Conservation (phyloP, 225 moss, liverwort and hornwort species). For the Straminergon stramineum region DNA sequence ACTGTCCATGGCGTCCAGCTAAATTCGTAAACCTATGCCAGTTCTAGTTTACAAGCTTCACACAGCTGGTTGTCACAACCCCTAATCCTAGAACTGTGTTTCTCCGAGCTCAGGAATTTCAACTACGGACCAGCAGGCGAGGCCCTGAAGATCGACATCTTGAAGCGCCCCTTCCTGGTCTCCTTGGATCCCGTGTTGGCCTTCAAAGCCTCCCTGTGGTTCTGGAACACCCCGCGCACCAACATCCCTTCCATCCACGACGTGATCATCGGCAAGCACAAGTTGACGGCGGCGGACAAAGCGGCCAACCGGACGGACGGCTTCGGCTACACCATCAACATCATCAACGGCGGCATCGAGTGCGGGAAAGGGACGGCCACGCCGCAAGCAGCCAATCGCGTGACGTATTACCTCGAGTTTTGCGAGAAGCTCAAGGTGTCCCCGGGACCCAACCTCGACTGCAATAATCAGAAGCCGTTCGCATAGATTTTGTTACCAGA, state of each 20-base stretch:
- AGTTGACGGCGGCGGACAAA: conserved; percentile 6
- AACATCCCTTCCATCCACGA: conserved; percentile 45
- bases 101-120: conserved; percentile 35
- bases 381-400: conserved; percentile 27
- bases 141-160: conserved; percentile 13
- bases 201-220: conserved; percentile 56
- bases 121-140: conserved; percentile 36
- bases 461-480: conserved; percentile 9
- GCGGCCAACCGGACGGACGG: conserved; percentile 21
- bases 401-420: conserved; percentile 32
- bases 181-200: conserved; percentile 40
- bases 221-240: conserved; percentile 41
- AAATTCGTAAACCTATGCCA: background rate
- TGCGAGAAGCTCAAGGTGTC: conserved; percentile 15
- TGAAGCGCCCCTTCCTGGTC: conserved; percentile 37
- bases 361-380: conserved; percentile 33
- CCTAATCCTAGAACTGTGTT: background rate
- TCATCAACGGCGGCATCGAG: conserved; percentile 57
- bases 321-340: conserved; percentile 52
- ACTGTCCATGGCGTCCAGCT: background rate
- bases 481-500: background rate
- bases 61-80: background rate
- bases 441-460: conserved; percentile 43
- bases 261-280: conserved; percentile 29
- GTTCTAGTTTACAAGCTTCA: background rate